Base-by-base conservation (phyloP, 2,329 filamentous ascomycete genomes). In the Colletotrichum lupini region DNA sequence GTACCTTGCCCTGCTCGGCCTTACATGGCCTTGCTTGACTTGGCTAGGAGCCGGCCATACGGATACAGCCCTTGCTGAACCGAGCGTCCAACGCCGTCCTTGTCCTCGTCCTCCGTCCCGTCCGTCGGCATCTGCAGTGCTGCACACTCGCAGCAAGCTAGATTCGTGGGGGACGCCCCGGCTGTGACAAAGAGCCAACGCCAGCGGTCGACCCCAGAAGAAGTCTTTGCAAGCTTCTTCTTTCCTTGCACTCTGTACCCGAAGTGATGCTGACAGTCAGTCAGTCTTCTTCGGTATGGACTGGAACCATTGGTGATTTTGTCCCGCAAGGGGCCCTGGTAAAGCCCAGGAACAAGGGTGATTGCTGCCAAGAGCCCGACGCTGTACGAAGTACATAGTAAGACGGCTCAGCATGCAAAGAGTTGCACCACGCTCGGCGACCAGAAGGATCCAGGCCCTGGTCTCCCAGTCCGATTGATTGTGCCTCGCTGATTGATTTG, bases 11-110 rank as follows among this genome's bases (percentile, higher is more conserved):
- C 32, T n/a, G 32, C n/a, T 19, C 16, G n/a, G 16, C 46, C 46
- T 35, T n/a, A 53, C n/a, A 53, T 24, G 28, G 32, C 61, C 42
- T 63, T 63, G 61, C 42, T 49, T n/a, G 19, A 19, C 42, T 49
- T 49, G 42, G 42, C 42, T 49, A n/a, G 42, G 42, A 19, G 8
- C 42, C 42, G 61, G 11, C 61, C 61, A 55, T 63, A 53, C 61
- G 46, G 61, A 63, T 37, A 46, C 46, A 55, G 61, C 22, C 49
- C 64, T 60, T 72, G 14, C 69, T 69, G 42, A 70, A 70, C 59
- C 58, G 53, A 66, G 59, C n/a, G 65, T 59, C n/a, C 66, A 63
- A 35, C 30, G 57, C 69, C 69, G 69, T 35, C 35, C 68, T 30
- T 22, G 16, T n/a, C 59, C 59, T 19, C 32, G 24, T 46, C 37